Evolutionary conservation across 129 eudicot species (phyloP).

Genomic region (Ambrosia artemisiifolia): DNA sequence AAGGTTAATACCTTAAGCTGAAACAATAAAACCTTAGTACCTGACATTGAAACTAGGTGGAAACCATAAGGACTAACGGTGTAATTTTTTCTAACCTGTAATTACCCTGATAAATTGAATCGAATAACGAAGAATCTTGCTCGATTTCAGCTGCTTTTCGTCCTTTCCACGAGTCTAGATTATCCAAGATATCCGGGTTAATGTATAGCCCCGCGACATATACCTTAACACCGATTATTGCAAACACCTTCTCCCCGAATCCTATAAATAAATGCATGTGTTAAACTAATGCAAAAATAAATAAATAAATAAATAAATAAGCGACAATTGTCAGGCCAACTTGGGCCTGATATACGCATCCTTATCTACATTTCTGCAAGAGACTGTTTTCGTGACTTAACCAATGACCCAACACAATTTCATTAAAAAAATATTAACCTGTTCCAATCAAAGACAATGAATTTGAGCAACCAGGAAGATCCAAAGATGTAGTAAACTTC

Average conservation of each 20-base stretch:
- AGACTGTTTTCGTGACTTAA: too few relatives aligned
- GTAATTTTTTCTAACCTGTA: too few relatives aligned
- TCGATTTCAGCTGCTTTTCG: constrained; percentile 46
- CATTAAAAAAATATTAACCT: constrained; percentile 39
- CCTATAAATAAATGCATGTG: constrained; percentile 36
- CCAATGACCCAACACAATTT: too few relatives aligned
- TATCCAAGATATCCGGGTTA: constrained; percentile 45
- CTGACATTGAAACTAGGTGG: too few relatives aligned
- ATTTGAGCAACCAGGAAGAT: constrained; percentile 73
- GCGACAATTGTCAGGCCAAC: too few relatives aligned
- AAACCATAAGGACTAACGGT: too few relatives aligned
- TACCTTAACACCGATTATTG: constrained; percentile 85
- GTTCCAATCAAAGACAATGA: constrained; percentile 83
- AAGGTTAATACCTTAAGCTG: too few relatives aligned
- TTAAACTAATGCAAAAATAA: background rate
- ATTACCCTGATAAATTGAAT: constrained; percentile 59
- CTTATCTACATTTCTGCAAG: too few relatives aligned
- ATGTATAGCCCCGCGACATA: constrained; percentile 82
- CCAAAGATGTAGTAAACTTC: constrained; percentile 53
- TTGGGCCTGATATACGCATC: too few relatives aligned
- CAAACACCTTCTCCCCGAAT: constrained; percentile 85
- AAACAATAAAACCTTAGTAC: too few relatives aligned
- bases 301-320: too few relatives aligned
- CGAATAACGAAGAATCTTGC: constrained; percentile 52
- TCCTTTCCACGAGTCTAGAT: constrained; percentile 54